Conservation (phyloP, 805 yeast species). For the Jamesozyma piceae region DNA sequence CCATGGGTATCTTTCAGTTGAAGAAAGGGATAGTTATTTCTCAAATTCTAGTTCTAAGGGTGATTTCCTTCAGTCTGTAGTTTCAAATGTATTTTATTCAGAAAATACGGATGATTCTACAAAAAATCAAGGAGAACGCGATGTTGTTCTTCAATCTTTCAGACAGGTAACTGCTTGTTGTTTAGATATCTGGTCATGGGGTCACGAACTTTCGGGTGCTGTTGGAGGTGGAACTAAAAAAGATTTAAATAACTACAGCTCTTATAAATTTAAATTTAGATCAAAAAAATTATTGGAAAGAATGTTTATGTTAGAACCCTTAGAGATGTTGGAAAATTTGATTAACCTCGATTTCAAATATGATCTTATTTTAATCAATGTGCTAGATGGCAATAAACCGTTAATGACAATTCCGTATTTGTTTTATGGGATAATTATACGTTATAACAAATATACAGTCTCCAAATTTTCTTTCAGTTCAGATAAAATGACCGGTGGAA, state of each 20-base stretch:
- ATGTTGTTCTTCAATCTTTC: conserved; percentile 53
- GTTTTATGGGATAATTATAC: conserved; percentile 32
- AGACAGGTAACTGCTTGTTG: conserved; percentile 48
- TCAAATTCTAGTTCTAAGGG: conserved; percentile 13
- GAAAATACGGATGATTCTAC: conserved; percentile 33
- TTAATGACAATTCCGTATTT: conserved; percentile 62
- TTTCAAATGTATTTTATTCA: conserved; percentile 29
- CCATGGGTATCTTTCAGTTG: conserved; percentile 43
- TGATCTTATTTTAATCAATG: conserved; percentile 39
- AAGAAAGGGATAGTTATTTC: conserved; percentile 22
- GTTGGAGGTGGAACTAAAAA: conserved; percentile 4
- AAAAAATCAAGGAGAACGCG: conserved; percentile 36
- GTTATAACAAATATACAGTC: conserved; percentile 18
- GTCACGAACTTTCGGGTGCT: conserved; percentile 13
- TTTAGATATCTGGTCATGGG: conserved; percentile 63
- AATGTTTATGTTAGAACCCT: conserved; percentile 57
- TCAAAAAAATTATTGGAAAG: conserved; percentile 57
- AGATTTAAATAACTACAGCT: conserved; percentile 33
- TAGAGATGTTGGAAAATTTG: conserved; percentile 62
- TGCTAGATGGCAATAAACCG: conserved; percentile 77
- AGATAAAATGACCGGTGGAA: conserved; percentile 2
- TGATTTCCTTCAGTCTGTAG: conserved; percentile 29
- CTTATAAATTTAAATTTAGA: conserved; percentile 57
- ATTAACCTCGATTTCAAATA: conserved; percentile 31
- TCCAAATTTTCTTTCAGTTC: conserved; percentile 15